Conservation (phyloP, 306 rosid genomes). For the Cucurbita ficifolia region DNA sequence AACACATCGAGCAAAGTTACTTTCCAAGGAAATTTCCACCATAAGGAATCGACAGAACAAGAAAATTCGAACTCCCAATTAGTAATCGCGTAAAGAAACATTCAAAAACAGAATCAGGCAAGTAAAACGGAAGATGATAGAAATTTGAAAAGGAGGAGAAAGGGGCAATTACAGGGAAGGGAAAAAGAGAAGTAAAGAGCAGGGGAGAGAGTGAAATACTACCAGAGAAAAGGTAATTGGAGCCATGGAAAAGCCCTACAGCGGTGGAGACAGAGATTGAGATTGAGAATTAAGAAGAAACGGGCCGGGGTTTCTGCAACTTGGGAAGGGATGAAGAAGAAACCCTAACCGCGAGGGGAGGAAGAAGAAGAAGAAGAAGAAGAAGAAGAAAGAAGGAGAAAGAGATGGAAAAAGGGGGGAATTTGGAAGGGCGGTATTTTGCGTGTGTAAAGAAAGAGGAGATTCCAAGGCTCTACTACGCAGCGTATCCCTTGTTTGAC, state of each 20-base stretch:
- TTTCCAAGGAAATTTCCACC: neutral
- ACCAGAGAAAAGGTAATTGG: slow-evolving; percentile 15
- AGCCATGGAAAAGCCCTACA: slow-evolving; percentile 22
- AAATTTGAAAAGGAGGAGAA: neutral
- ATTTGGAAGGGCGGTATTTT: neutral
- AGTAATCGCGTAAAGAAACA: neutral
- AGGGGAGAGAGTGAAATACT: neutral
- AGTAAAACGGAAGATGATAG: neutral
- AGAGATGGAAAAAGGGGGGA: neutral
- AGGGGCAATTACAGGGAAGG: neutral
- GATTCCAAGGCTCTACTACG: slow-evolving; percentile 4
- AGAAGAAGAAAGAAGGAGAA: neutral
- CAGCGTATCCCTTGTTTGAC: neutral
- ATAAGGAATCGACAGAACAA: neutral
- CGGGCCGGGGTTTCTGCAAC: slow-evolving; percentile 13
- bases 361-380: neutral
- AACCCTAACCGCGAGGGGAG: slow-evolving; percentile 51
- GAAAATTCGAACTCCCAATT: neutral
- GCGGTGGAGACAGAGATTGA: slow-evolving; percentile 5
- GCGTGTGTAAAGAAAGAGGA: slow-evolving; percentile 4
- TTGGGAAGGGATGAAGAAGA: slow-evolving; percentile 13
- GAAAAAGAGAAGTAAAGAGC: neutral
- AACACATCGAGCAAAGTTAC: neutral
- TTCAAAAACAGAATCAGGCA: neutral
- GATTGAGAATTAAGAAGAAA: slow-evolving; percentile 7